Evolutionary conservation across 2,329 filamentous ascomycete species (phyloP), one percentile per base, ranked within the genome.

Genomic region (Penicillium fuscoglaucum): DNA sequence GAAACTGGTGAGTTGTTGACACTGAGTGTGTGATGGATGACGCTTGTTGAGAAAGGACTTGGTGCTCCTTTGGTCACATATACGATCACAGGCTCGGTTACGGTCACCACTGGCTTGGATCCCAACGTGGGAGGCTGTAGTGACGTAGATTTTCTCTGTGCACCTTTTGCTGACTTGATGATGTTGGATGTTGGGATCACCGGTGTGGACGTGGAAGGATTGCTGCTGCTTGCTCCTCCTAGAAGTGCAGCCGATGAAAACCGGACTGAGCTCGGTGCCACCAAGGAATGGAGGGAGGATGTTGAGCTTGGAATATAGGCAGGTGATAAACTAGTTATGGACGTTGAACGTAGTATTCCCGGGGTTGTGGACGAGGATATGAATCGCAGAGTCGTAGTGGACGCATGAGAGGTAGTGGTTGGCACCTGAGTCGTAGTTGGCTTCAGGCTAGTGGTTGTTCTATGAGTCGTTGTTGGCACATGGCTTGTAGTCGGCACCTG

Each of bases 71-170:
- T 24, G 21, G 47, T 56, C 24, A 56, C 47, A 45, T 52, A 57
- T 6, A 57, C 54, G 8, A 57, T 57, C 21, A 57, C 39, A 39
- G 54, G 54, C 17, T 52, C 24, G 13, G 47, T 52, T 39, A 57
- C 46, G 9, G 40, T 44, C 39, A 29, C 12, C 13, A 52, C 13
- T 24, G 47, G 40, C 40, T 45, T 19, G 12, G 40, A 19, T 12
- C n/a, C 24, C 37, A 39, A 51, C 1, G 21, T 33, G 9, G 40
- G 21, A 45, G 17, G 26, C 29, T 31, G 24, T 31, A 8, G 8
- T 45, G 31, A 19, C 24, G 46, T 41, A 13, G 46, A 26, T 9
- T 45, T 28, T 19, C n/a, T 15, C n/a, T 17, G 31, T 8, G 31
- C n/a, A 17, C 40, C 24, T 9, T 15, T 37, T 13, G n/a, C 51